phyloP scores from a whole-genome alignment of 345 rosid genomes.

The Trapa bicornis region DNA sequence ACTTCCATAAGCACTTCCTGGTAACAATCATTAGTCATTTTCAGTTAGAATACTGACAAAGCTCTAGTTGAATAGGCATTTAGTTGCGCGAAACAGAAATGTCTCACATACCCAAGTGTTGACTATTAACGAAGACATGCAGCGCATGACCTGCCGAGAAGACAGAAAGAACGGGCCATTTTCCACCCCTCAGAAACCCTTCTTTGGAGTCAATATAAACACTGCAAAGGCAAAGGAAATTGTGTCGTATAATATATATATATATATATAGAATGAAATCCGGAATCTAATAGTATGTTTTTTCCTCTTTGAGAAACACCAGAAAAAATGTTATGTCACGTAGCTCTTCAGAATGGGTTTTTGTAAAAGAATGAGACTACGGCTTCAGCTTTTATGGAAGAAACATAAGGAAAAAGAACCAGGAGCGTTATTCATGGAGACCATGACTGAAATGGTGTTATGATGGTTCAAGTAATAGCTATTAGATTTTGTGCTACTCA shows the following conservation, averaged over 20 bases:
- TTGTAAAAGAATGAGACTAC: too few relatives aligned
- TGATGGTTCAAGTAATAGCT: neutral
- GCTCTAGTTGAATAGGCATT: neutral
- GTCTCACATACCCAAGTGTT: conserved; percentile 41
- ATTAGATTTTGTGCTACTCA: conserved; percentile 28
- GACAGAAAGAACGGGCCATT: conserved; percentile 24
- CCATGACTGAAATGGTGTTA: too few relatives aligned
- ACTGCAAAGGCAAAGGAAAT: conserved; percentile 10
- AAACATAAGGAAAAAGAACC: too few relatives aligned
- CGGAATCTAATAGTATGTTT: neutral
- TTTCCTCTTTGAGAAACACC: too few relatives aligned
- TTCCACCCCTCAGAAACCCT: conserved; percentile 25
- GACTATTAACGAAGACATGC: conserved; percentile 82
- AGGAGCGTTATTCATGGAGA: too few relatives aligned
- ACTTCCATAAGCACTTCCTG: conserved; percentile 93
- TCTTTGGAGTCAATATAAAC: conserved; percentile 20
- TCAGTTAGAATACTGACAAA: neutral
- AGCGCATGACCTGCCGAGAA: conserved; percentile 64
- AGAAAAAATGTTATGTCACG: too few relatives aligned
- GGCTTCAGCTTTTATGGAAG: too few relatives aligned
- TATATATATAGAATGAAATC: neutral
- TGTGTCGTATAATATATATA: neutral
- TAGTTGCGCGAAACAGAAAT: neutral
- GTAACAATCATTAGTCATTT: neutral
- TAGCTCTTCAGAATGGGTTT: too few relatives aligned